Evolutionary conservation across 805 yeast genomes (phyloP).

Genomic region (Teunomyces tritomae): DNA sequence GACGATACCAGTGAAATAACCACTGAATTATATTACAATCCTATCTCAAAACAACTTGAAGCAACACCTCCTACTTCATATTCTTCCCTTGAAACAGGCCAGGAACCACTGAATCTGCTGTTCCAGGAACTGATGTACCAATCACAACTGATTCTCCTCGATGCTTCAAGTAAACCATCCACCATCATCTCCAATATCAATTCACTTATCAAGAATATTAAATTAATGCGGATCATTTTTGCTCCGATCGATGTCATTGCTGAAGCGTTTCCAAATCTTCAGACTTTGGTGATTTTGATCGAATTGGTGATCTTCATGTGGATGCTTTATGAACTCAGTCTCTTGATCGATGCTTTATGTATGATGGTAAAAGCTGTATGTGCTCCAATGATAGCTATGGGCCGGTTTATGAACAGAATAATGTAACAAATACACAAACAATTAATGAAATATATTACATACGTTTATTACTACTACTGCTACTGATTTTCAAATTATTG

Average conservation of each 20-base stretch:
- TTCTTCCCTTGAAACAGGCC: neutral
- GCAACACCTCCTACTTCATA: conserved; percentile 19
- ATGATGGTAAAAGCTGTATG: conserved; percentile 45
- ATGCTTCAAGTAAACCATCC: conserved; percentile 11
- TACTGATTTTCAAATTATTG: neutral
- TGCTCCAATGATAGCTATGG: conserved; percentile 47
- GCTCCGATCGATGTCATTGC: conserved; percentile 41
- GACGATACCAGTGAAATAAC: conserved; percentile 23
- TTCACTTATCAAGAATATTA: conserved; percentile 31
- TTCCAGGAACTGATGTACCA: neutral
- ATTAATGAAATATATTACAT: neutral
- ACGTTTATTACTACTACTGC: neutral
- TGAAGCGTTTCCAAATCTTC: conserved; percentile 34
- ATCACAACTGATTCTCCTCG: neutral
- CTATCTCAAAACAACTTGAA: conserved; percentile 31
- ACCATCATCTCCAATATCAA: conserved; percentile 30
- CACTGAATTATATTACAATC: conserved; percentile 32
- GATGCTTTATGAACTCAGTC: conserved; percentile 41
- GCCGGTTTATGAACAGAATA: conserved; percentile 41
- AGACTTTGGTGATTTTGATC: conserved; percentile 37
- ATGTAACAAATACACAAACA: conserved; percentile 17
- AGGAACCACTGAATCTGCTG: too few species aligned
- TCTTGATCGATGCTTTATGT: conserved; percentile 42
- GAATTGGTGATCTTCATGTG: conserved; percentile 40
- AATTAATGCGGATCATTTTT: conserved; percentile 35